Evolutionary conservation across 1,284 basidiomycete species (phyloP).

Genomic region (Mrakiaceae sp.): DNA sequence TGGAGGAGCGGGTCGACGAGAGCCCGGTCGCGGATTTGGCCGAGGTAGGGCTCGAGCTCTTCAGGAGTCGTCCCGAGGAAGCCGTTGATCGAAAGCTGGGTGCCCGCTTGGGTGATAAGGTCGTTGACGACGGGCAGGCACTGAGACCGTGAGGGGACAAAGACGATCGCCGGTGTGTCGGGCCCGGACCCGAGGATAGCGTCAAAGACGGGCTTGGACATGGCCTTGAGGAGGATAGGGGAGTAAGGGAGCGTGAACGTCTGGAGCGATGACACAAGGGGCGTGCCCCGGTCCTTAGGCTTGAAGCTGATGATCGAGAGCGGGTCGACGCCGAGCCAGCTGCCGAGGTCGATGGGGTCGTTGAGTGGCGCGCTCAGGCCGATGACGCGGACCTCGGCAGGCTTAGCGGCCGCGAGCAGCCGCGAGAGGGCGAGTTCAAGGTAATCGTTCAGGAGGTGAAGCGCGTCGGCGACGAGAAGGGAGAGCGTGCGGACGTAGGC

Average conservation of each 20-base stretch:
- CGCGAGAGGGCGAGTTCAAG: slow-evolving; percentile 77
- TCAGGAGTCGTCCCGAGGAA: slow-evolving; percentile 54
- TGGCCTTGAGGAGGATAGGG: slow-evolving; percentile 73
- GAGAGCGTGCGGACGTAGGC: slow-evolving; percentile 41
- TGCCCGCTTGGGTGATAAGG: slow-evolving; percentile 74
- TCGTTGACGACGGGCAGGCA: slow-evolving; percentile 68
- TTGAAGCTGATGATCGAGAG: slow-evolving; percentile 63
- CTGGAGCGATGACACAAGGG: slow-evolving; percentile 56
- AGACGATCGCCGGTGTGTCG: slow-evolving; percentile 59
- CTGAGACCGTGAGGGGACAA: slow-evolving; percentile 77
- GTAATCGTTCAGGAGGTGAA: slow-evolving; percentile 68
- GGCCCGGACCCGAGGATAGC: slow-evolving; percentile 42
- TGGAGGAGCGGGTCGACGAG: slow-evolving; percentile 69
- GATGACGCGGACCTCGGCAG: slow-evolving; percentile 56
- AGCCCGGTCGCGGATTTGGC: slow-evolving; percentile 48
- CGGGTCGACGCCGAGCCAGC: slow-evolving; percentile 68
- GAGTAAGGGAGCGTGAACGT: slow-evolving; percentile 83
- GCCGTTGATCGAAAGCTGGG: slow-evolving; percentile 61
- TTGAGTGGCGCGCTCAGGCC: slow-evolving; percentile 68
- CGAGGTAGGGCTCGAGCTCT: slow-evolving; percentile 50
- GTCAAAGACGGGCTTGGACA: slow-evolving; percentile 81
- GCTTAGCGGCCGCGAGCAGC: slow-evolving; percentile 47
- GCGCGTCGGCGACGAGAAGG: slow-evolving; percentile 69
- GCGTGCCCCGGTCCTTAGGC: slow-evolving; percentile 70
- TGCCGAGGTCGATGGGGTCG: slow-evolving; percentile 66